Conservation (phyloP, 495 filamentous ascomycete species). For the Poronia punctata region DNA sequence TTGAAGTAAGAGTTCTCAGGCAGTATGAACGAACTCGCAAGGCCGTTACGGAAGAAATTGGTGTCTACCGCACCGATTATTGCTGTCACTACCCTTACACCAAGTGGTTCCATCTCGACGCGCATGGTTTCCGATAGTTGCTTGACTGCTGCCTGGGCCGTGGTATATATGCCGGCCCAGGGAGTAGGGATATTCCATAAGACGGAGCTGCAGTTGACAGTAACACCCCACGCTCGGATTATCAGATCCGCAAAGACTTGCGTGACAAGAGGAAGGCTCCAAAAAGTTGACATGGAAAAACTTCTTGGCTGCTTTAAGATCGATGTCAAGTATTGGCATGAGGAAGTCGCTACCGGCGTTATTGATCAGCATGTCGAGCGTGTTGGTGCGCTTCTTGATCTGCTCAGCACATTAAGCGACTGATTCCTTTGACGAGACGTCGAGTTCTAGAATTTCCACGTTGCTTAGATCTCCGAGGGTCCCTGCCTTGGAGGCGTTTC, state of each 20-base stretch:
- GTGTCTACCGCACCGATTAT: conserved; percentile 20
- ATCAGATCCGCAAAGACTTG: conserved; percentile 43
- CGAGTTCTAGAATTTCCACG: conserved; percentile 27
- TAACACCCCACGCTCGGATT: conserved; percentile 35
- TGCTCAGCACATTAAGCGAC: conserved; percentile 15
- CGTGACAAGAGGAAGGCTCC: conserved; percentile 36
- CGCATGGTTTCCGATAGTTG: conserved; percentile 54
- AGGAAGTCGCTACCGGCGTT: conserved; percentile 35
- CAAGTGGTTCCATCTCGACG: conserved; percentile 46
- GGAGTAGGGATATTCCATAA: conserved; percentile 20
- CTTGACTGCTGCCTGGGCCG: conserved; percentile 58
- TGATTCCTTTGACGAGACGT: conserved; percentile 29
- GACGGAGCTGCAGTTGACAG: conserved; percentile 37
- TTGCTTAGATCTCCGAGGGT: conserved; percentile 11
- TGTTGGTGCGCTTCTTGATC: conserved; percentile 20
- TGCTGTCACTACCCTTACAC: conserved; percentile 31
- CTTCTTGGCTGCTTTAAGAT: conserved; percentile 31
- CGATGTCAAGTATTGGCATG: conserved; percentile 36
- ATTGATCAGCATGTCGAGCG: conserved; percentile 43
- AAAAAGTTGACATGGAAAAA: conserved; percentile 48
- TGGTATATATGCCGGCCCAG: conserved; percentile 48
- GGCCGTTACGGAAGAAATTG: conserved; percentile 1
- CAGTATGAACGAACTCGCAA: not conserved
- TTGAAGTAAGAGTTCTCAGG: not conserved
- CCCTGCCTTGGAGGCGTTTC: conserved; percentile 33